Conservation (phyloP, 305 asterid species). For the Fraxinus albicans region DNA sequence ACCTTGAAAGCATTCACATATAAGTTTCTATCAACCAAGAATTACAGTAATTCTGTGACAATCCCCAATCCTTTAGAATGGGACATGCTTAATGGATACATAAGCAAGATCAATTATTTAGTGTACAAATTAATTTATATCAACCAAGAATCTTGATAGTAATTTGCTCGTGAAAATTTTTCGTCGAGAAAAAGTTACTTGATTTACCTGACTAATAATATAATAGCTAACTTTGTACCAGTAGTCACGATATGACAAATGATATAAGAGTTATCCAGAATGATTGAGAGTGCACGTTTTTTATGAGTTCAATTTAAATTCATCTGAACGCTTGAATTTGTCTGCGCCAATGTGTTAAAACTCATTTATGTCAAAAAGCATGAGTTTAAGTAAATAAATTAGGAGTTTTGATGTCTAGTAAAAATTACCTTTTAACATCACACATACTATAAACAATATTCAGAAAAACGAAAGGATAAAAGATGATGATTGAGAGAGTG, state of each 20-base stretch:
- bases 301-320: background rate
- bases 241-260: background rate
- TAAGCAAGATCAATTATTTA: background rate
- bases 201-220: background rate
- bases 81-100: background rate
- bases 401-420: background rate
- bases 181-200: background rate
- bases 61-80: background rate
- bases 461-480: constrained; percentile 5
- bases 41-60: background rate
- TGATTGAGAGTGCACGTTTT: background rate
- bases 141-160: background rate
- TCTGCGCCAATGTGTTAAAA: background rate
- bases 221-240: background rate
- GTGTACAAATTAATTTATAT: background rate
- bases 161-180: background rate
- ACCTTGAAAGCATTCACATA: background rate
- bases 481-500: constrained; percentile 44
- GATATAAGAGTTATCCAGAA: background rate
- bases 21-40: background rate
- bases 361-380: no score
- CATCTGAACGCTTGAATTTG: background rate
- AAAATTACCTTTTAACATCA: background rate
- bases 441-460: background rate
- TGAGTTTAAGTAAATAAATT: background rate